A percentile compares a stretch with the other conserved stretches of the same genome.
Evolutionary conservation across 2,329 filamentous ascomycete genomes (phyloP).

Genomic region (Diaporthe batatas): DNA sequence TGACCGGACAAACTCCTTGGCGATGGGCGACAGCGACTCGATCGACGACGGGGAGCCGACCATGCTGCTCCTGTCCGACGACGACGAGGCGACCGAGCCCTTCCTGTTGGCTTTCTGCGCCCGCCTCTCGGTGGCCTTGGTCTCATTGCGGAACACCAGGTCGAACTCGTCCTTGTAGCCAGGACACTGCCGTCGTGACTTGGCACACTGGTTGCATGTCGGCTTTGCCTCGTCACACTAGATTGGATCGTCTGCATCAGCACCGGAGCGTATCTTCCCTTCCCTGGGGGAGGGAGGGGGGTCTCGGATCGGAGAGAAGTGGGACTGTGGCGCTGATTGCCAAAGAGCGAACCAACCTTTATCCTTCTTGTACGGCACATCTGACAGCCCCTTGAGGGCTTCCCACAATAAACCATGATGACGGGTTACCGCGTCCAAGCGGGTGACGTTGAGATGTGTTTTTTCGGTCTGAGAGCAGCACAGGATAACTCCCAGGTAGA

Average conservation of each 20-base stretch:
- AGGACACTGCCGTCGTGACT: constrained; percentile 73
- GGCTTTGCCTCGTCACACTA: constrained; percentile 78
- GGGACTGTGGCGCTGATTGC: neutral
- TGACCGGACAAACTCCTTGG: constrained; percentile 44
- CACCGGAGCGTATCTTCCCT: constrained; percentile 5
- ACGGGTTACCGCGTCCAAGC: constrained; percentile 27
- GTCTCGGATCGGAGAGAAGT: neutral
- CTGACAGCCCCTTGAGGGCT: constrained; percentile 77
- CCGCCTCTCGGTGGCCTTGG: constrained; percentile 74
- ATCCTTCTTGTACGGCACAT: constrained; percentile 81
- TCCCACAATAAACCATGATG: constrained; percentile 75
- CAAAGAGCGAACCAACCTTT: constrained; percentile 66
- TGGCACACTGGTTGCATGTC: constrained; percentile 74
- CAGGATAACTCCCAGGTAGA: neutral
- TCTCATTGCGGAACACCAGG: constrained; percentile 79
- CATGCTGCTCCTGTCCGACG: constrained; percentile 45
- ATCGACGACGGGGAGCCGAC: constrained; percentile 44
- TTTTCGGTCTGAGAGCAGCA: neutral
- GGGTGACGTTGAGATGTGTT: constrained; percentile 2
- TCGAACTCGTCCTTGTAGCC: constrained; percentile 81
- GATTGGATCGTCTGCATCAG: constrained; percentile 39
- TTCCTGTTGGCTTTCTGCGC: constrained; percentile 70
- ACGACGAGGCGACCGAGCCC: constrained; percentile 50
- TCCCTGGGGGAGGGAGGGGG: neutral
- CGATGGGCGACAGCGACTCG: constrained; percentile 43